phyloP scores from a whole-genome alignment of 106 monocot species.

The Dendrobium catenatum region DNA sequence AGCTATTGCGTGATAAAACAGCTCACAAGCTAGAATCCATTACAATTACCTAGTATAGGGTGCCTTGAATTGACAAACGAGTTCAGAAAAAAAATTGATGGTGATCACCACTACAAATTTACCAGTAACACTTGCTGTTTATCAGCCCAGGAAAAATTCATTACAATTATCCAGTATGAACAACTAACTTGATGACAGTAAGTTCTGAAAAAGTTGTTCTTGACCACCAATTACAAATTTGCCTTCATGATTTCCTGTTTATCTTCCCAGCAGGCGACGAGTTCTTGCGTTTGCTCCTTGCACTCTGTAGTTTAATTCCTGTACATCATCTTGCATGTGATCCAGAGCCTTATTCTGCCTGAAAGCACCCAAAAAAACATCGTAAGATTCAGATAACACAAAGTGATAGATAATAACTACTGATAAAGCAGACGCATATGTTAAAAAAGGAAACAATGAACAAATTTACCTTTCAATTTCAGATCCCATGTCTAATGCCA shows the following conservation, averaged over 20 bases:
- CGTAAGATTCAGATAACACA: not conserved
- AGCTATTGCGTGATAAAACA: too few species aligned
- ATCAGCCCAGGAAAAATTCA: not conserved
- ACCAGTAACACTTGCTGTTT: not conserved
- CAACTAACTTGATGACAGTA: not conserved
- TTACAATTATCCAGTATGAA: not conserved
- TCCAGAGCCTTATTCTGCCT: conserved; percentile 56
- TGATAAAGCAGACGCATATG: not conserved
- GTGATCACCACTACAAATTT: not conserved
- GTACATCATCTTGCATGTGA: conserved; percentile 45
- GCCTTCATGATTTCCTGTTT: not conserved
- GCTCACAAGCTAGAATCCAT: not conserved
- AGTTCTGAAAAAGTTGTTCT: not conserved
- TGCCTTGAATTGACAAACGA: not conserved
- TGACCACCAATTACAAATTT: not conserved
- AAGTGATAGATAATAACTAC: too few species aligned
- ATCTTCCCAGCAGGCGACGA: conserved; percentile 45
- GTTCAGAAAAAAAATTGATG: not conserved
- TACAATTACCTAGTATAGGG: not conserved
- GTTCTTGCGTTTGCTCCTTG: conserved; percentile 42
- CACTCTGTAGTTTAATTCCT: conserved; percentile 40
- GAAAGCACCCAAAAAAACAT: conserved; percentile 9
- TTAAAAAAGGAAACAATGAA: not conserved
- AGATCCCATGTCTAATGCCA: conserved; percentile 68
- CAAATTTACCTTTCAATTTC: conserved; percentile 46